A percentile compares a stretch with the other conserved stretches of the same genome.
Conservation (phyloP, 1,139 yeast genomes). For the Debaryomyces fabryi region DNA sequence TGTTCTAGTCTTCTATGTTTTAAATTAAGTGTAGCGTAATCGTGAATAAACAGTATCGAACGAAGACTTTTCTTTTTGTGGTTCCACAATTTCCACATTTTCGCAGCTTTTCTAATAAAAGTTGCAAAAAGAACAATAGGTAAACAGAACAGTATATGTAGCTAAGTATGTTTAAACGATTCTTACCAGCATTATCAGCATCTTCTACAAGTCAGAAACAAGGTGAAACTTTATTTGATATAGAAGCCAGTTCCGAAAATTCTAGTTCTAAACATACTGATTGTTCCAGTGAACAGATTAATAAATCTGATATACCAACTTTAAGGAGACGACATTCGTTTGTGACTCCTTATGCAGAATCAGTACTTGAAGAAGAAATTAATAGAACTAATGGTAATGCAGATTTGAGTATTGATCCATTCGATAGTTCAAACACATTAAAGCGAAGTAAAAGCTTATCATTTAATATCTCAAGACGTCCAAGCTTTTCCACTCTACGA, state of each 20-base stretch:
- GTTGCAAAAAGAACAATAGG: neutral
- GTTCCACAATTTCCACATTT: neutral
- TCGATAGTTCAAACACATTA: constrained; percentile 10
- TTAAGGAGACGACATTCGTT: constrained; percentile 13
- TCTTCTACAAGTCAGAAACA: neutral
- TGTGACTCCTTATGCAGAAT: constrained; percentile 10
- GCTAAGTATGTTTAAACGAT: constrained; percentile 6
- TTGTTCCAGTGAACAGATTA: constrained; percentile 10
- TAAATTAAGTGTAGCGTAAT: too few relatives aligned
- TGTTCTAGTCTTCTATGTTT: too few relatives aligned
- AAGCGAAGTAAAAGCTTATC: constrained; percentile 14
- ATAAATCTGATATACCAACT: constrained; percentile 9
- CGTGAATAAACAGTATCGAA: too few relatives aligned
- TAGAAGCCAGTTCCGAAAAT: neutral
- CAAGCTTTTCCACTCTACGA: constrained; percentile 12
- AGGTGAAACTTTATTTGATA: neutral
- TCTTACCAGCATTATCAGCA: constrained; percentile 5
- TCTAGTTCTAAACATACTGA: constrained; percentile 9
- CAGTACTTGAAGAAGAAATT: constrained; percentile 10
- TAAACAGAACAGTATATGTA: neutral
- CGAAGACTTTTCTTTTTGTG: neutral
- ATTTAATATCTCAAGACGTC: constrained; percentile 7
- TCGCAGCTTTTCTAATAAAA: neutral
- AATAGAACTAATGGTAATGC: constrained; percentile 10
- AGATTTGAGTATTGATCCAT: constrained; percentile 15